Evolutionary conservation across 2,329 filamentous ascomycete genomes (phyloP).

Genomic region (Aureobasidium namibiae): DNA sequence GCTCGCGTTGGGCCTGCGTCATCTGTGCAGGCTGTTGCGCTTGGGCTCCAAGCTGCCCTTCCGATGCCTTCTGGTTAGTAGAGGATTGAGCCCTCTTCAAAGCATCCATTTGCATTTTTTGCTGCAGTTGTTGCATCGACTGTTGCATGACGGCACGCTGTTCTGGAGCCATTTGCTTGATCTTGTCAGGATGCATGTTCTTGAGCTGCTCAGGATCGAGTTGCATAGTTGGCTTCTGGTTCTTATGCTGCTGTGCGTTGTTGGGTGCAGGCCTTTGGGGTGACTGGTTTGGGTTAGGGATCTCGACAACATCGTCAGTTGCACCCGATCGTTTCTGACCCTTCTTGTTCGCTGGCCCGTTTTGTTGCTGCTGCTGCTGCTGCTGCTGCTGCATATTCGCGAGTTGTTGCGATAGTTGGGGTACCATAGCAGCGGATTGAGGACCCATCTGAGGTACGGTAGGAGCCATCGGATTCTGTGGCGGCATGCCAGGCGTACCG

Average conservation of each 20-base stretch:
- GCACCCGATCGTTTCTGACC: slow-evolving; percentile 26
- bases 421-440: slow-evolving; percentile 21
- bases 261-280: neutral
- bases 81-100: slow-evolving; percentile 21
- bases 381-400: slow-evolving; percentile 16
- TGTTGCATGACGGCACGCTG: slow-evolving; percentile 15
- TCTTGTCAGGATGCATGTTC: slow-evolving; percentile 18
- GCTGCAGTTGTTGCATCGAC: slow-evolving; percentile 20
- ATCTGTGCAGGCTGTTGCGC: neutral
- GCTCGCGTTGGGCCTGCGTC: slow-evolving; percentile 7
- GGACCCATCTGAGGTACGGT: slow-evolving; percentile 23
- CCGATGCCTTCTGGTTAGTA: slow-evolving; percentile 4
- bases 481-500: slow-evolving; percentile 5
- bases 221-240: slow-evolving; percentile 11
- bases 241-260: slow-evolving; percentile 16
- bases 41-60: neutral
- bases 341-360: slow-evolving; percentile 17
- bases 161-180: slow-evolving; percentile 20
- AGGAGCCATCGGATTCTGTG: slow-evolving; percentile 14
- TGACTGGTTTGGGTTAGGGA: slow-evolving; percentile 24
- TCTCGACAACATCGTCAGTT: slow-evolving; percentile 35
- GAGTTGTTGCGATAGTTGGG: slow-evolving; percentile 18
- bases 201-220: slow-evolving; percentile 9
- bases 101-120: slow-evolving; percentile 20
- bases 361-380: too few relatives aligned